Percentiles rank a stretch among this genome's conserved stretches.
These are phyloP conservation scores for Fomitopsis palustris DNA, from an alignment of 1,284 basidiomycete genomes.

Conservation along the genomic window DNA sequence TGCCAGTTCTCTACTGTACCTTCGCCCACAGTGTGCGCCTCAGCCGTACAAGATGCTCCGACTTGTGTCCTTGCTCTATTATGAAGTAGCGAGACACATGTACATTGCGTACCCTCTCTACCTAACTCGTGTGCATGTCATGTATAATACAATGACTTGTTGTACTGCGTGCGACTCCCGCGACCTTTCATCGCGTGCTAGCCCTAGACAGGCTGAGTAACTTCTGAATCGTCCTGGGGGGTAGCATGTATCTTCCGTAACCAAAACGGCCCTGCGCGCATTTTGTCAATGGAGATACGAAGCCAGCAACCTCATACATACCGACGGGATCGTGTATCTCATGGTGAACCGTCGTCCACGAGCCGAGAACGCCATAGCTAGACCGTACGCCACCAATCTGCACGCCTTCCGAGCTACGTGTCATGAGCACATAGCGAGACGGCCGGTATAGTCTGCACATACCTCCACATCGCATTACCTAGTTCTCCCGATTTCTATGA, in stretches of 20 bases:
- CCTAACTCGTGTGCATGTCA: too few species aligned
- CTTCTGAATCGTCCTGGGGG: neutral
- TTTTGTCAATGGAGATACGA: neutral
- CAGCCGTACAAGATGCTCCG: too few species aligned
- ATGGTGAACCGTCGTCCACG: constrained; percentile 69
- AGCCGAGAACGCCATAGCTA: constrained; percentile 54
- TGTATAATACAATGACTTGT: too few species aligned
- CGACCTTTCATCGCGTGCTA: too few species aligned
- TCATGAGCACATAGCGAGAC: neutral
- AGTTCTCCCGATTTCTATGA: constrained; percentile 53
- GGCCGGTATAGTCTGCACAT: constrained; percentile 14
- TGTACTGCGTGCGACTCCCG: too few species aligned
- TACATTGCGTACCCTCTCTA: too few species aligned
- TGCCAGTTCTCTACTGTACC: too few species aligned
- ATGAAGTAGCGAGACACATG: too few species aligned
- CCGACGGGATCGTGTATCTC: constrained; percentile 41
- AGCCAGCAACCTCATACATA: constrained; percentile 15
- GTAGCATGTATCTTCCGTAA: constrained; percentile 23
- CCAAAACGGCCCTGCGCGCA: constrained; percentile 30
- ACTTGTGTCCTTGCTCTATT: too few species aligned
- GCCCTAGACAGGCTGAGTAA: too few species aligned
- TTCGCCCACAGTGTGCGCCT: too few species aligned
- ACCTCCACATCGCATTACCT: constrained; percentile 63
- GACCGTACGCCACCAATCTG: constrained; percentile 62
- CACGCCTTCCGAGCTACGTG: constrained; percentile 54